phyloP scores from a whole-genome alignment of 2,329 filamentous ascomycete species.

The Cercospora janseana region DNA sequence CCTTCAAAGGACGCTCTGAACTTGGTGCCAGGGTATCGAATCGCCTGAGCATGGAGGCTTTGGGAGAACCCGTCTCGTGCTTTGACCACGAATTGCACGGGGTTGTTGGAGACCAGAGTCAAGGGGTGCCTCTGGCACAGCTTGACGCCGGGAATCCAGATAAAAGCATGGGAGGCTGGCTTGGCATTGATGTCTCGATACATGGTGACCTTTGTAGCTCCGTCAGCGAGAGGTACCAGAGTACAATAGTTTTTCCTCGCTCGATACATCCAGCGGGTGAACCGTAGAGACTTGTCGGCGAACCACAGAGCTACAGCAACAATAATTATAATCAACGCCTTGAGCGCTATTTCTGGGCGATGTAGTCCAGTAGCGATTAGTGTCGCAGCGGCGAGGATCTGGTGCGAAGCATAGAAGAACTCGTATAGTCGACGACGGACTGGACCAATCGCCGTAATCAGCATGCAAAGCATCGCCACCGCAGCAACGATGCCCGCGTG shows the following conservation, averaged over 20 bases:
- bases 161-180: conserved; percentile 28
- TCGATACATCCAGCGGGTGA: conserved; percentile 25
- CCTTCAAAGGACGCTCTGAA: conserved; percentile 30
- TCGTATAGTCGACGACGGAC: conserved; percentile 29
- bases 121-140: conserved; percentile 29
- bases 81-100: conserved; percentile 26
- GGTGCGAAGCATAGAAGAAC: conserved; percentile 28
- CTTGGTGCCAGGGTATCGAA: conserved; percentile 16
- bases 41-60: conserved; percentile 23
- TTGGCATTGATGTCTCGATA: conserved; percentile 17
- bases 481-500: conserved; percentile 27
- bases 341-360: conserved; percentile 21
- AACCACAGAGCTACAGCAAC: conserved; percentile 23
- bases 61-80: conserved; percentile 28
- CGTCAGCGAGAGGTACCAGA: conserved; percentile 23
- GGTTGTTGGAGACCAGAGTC: conserved; percentile 23
- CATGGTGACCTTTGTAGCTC: conserved; percentile 26
- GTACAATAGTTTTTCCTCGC: conserved; percentile 21
- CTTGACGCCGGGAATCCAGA: conserved; percentile 27
- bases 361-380: conserved; percentile 29
- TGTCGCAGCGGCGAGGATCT: conserved; percentile 22
- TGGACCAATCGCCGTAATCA: conserved; percentile 25
- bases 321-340: conserved; percentile 26
- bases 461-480: conserved; percentile 26
- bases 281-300: conserved; percentile 23